phyloP scores from a whole-genome alignment of 306 rosid species.

The Quercus agrifolia region DNA sequence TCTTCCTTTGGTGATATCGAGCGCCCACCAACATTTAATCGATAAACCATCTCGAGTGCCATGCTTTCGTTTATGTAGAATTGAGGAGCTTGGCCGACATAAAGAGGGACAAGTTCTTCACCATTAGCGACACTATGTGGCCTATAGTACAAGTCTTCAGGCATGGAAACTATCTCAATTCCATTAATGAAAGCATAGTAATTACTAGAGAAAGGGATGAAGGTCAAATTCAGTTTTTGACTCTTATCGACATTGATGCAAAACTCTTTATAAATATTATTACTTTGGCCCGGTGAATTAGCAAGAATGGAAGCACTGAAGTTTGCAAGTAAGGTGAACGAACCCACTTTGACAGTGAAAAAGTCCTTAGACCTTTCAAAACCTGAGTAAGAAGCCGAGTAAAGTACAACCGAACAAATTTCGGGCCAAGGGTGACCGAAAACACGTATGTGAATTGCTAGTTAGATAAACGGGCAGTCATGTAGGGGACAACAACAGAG shows the following conservation, averaged over 20 bases:
- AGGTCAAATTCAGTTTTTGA: not conserved
- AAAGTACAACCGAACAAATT: not conserved
- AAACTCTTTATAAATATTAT: not conserved
- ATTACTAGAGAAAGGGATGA: not conserved
- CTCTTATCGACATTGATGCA: not conserved
- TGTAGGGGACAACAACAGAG: not conserved
- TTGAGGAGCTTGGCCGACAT: not conserved
- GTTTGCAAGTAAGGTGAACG: not conserved
- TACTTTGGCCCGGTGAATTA: rapidly evolving
- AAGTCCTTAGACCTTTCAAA: not conserved
- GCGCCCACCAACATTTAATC: conserved; percentile 36
- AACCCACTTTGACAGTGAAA: not conserved
- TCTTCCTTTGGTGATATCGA: conserved; percentile 24
- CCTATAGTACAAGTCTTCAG: not conserved
- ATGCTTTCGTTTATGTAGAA: conserved; percentile 4
- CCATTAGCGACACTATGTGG: not conserved
- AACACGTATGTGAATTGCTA: not conserved
- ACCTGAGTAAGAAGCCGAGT: not conserved
- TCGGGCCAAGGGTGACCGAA: not conserved
- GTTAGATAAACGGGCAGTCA: not conserved
- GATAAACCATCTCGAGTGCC: conserved; percentile 29
- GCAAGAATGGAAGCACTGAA: not conserved
- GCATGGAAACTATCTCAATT: not conserved
- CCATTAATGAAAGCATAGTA: not conserved
- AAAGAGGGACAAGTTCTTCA: too few relatives aligned